phyloP scores from a whole-genome alignment of 2,329 filamentous ascomycete genomes.

The Fusarium sp. region DNA sequence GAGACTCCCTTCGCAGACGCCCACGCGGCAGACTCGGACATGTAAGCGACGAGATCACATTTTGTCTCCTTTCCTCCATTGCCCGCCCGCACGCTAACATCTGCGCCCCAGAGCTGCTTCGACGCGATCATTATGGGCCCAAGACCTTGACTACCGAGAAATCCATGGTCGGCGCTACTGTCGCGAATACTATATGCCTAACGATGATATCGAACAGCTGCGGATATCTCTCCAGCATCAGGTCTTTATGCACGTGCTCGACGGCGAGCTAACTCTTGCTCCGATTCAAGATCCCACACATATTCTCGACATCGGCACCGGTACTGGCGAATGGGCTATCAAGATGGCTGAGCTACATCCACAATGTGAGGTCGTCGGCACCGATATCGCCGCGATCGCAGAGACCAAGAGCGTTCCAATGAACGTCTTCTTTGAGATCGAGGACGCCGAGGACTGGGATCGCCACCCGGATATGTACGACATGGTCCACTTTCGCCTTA shows the following conservation, averaged over 20 bases:
- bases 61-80: not conserved
- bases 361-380: conserved; percentile 70
- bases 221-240: conserved; percentile 75
- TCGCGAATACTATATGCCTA: conserved; percentile 75
- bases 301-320: conserved; percentile 72
- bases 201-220: conserved; percentile 76
- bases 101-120: conserved; percentile 56
- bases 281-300: conserved; percentile 57
- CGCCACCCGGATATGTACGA: conserved; percentile 68
- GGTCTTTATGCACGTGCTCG: conserved; percentile 70
- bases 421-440: conserved; percentile 73
- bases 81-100: conserved; percentile 10
- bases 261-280: conserved; percentile 62
- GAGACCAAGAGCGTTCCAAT: conserved; percentile 70
- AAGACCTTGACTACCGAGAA: conserved; percentile 69
- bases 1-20: conserved; percentile 55
- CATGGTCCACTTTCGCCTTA: conserved; percentile 70
- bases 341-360: conserved; percentile 70
- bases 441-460: conserved; percentile 74
- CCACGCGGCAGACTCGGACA: conserved; percentile 46
- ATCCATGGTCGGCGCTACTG: conserved; percentile 77
- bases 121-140: conserved; percentile 65
- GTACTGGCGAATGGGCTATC: conserved; percentile 68
- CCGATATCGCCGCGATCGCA: conserved; percentile 71
- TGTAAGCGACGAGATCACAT: conserved; percentile 55